Evolutionary conservation across 1,284 basidiomycete species (phyloP), one percentile per base, ranked within the genome.

Genomic region (Stygiomarasmius scandens): DNA sequence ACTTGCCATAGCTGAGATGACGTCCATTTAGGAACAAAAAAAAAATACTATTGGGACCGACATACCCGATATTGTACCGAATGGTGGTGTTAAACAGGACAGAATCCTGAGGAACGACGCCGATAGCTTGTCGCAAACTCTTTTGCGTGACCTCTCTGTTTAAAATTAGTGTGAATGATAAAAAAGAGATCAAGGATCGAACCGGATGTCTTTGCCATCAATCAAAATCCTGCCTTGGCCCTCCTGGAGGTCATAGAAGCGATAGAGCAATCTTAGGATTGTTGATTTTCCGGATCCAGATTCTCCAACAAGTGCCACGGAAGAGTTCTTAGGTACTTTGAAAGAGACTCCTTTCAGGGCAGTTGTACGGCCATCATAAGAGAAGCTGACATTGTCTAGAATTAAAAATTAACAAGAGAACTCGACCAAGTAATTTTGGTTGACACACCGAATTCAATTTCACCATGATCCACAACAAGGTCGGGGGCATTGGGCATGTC

Each of bases 61-160:
- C 1, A 41, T 64, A 88, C 80, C 82, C 87, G 62, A 92, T 90
- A 67, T 92, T 92, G 72, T 90, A 90, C 1, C 72, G 78, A 59
- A 93, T 89, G 66, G 82, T 89, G 5, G 88, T 80, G 71, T 95
- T 95, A 79, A 95, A 95, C 8, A 95, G 77, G n/a, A 91, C 83
- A 12, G 85, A 82, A 64, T 93, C 90, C 67, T 93, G 90, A 1
- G 92, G 92, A 6, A 94, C 88, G 29, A 90, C 89, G 22, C 93
- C 92, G 59, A 96, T 91, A 1, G 90, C 83, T 62, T 84, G 83
- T 45, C 93, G 81, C 46, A 96, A 75, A 58, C 87, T 90, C 36
- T 80, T 76, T 68, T 95, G 92, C 0, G 93, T 95, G 12, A 96
- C 83, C 62, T 93, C 87, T 34, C 89, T 79, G 47, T 12, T 44